Evolutionary conservation across 345 rosid species (phyloP).

Genomic region (Heritiera fomes): DNA sequence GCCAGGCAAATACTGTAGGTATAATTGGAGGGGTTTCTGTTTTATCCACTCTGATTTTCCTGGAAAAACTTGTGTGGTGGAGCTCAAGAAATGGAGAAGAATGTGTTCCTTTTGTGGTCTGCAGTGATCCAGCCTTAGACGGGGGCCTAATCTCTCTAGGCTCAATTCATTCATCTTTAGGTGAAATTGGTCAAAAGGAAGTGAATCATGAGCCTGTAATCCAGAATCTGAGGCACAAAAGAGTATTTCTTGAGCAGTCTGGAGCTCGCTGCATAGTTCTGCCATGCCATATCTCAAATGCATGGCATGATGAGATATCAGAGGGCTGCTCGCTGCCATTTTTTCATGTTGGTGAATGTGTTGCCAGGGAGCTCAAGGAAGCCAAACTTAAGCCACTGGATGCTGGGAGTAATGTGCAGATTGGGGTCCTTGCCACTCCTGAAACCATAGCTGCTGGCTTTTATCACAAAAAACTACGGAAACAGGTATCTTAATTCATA

Average conservation of each 20-base stretch:
- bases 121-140: slow-evolving; percentile 38
- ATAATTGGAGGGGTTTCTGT: slow-evolving; percentile 54
- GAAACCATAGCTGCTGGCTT: slow-evolving; percentile 42
- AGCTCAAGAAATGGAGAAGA: slow-evolving; percentile 41
- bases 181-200: background rate
- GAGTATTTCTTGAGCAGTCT: slow-evolving; percentile 56
- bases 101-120: slow-evolving; percentile 45
- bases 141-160: background rate
- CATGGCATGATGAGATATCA: slow-evolving; percentile 56
- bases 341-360: slow-evolving; percentile 64
- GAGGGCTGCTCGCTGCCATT: slow-evolving; percentile 55
- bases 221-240: slow-evolving; percentile 51
- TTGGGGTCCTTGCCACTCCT: slow-evolving; percentile 56
- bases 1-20: slow-evolving; percentile 40
- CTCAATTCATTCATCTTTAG: no score
- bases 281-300: slow-evolving; percentile 65
- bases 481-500: slow-evolving; percentile 35
- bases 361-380: slow-evolving; percentile 58
- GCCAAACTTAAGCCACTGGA: slow-evolving; percentile 66
- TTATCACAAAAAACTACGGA: slow-evolving; percentile 62
- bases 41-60: slow-evolving; percentile 47
- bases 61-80: slow-evolving; percentile 48
- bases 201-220: slow-evolving; percentile 23
- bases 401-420: slow-evolving; percentile 56
- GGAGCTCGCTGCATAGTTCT: slow-evolving; percentile 65